Percentiles rank a stretch among this genome's conserved stretches.
phyloP scores from a whole-genome alignment of 2,329 filamentous ascomycete genomes.

The Sporothrix brunneoviolacea region DNA sequence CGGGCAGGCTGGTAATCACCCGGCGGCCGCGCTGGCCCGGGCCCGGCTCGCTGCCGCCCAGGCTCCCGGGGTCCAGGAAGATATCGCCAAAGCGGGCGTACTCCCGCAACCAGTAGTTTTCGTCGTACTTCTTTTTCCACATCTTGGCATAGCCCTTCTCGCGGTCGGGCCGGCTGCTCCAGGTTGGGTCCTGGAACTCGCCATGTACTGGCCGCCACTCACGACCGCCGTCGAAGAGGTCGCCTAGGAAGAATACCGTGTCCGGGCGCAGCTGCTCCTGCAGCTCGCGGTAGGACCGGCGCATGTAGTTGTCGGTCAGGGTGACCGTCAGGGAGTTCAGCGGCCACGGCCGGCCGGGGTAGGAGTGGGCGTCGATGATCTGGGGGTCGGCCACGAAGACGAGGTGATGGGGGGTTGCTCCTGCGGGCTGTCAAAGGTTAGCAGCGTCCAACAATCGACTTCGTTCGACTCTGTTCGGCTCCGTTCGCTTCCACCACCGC shows the following conservation, averaged over 20 bases:
- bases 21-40: conserved; percentile 62
- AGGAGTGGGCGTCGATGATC: conserved; percentile 90
- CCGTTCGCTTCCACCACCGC: background rate
- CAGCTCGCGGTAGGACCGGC: conserved; percentile 71
- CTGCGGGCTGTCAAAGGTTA: conserved; percentile 56
- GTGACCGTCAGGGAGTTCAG: conserved; percentile 46
- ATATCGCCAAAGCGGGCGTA: conserved; percentile 81
- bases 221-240: conserved; percentile 89
- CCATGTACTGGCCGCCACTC: conserved; percentile 78
- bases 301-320: conserved; percentile 85
- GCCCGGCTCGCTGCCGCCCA: conserved; percentile 44
- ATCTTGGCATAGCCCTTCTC: conserved; percentile 53
- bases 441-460: conserved; percentile 15
- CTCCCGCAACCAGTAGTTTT: conserved; percentile 79
- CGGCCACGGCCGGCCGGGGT: conserved; percentile 67
- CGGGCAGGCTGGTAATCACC: conserved; percentile 78
- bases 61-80: conserved; percentile 66
- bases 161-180: conserved; percentile 45
- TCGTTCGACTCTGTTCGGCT: conserved; percentile 19
- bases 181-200: conserved; percentile 51
- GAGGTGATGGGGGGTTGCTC: conserved; percentile 74
- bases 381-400: conserved; percentile 86
- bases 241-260: conserved; percentile 83
- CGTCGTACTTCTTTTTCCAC: conserved; percentile 69
- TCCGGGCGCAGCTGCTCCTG: conserved; percentile 74